Base-by-base conservation (phyloP, 805 yeast genomes). In the Kodamaea neixiangensis region DNA sequence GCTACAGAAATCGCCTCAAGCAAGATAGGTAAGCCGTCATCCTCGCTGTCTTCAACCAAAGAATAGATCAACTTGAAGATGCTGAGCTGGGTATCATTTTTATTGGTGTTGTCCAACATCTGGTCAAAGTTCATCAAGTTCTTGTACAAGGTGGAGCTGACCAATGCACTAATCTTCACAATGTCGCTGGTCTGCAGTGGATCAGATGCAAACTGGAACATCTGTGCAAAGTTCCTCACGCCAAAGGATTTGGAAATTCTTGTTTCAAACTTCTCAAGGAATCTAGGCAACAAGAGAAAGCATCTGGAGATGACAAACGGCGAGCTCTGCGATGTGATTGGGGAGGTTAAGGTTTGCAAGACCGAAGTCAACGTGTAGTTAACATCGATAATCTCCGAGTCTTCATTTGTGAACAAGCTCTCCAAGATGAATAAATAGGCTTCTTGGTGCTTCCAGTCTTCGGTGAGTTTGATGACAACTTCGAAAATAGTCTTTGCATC, bases 11-110 rank as follows among this genome's bases (percentile, higher is more conserved):
- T 66, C 0, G 87, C 79, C 62, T 91, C 97, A 10, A 88, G 76
- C 39, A 92, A 66, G 44, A 87, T 75, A 1, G 91, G 80, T 33
- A 87, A 82, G 0, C 96, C 80, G 59, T 92, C 98, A 43, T 89
- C 97, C 42, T 83, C 87, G 0, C 94, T 80, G 1, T 81, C 86
- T 1, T 76, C 79, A 2, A 78, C 61, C 7, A 93, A 65, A 1
- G 76, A 64, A 2, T 64, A 60, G 9, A 84, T 75, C 0, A 81
- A 54, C 1, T 60, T 56, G 55, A 75, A 62, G n/a, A 73, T 60
- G 7, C 67, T 64, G 1, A 68, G 58, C 58, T 79, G 78, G 3
- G 61, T 44, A 1, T 57, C 54, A 14, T 54, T 47, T 17, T 53
- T 57, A 3, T 52, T 47, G 3, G 44, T 21, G 2, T 14, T 42